Conservation (phyloP, 2,329 filamentous ascomycete genomes). For the Penicillium sp. region DNA sequence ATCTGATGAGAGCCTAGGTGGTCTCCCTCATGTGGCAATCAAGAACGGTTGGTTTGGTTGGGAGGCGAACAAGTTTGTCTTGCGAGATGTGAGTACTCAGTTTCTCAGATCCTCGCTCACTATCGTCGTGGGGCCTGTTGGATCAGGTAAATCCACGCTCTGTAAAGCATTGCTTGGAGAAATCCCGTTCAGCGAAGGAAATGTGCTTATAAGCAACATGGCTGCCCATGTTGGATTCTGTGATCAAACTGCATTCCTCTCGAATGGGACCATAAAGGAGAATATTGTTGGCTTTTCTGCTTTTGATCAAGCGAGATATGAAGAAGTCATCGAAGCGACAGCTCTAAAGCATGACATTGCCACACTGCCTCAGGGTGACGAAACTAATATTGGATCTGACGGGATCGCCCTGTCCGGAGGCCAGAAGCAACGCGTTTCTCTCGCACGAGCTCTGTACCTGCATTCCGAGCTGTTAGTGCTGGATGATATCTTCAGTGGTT, state of each 20-base stretch:
- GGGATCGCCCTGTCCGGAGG: neutral
- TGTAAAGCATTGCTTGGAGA: neutral
- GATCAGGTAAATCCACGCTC: neutral
- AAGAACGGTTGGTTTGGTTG: neutral
- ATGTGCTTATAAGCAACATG: neutral
- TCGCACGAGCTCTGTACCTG: neutral
- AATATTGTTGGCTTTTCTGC: neutral
- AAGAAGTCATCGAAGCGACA: neutral
- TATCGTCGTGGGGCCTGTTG: neutral
- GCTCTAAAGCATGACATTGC: neutral
- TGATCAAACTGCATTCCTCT: neutral
- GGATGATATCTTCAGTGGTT: neutral
- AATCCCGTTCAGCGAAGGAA: neutral
- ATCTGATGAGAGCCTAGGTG: too few relatives aligned
- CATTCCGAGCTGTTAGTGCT: neutral
- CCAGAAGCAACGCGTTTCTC: neutral
- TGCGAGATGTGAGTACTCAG: neutral
- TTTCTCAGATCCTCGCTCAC: neutral
- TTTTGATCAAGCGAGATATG: neutral
- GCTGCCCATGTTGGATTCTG: neutral
- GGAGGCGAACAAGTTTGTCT: neutral
- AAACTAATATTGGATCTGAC: neutral
- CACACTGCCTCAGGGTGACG: neutral
- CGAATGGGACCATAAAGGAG: neutral
- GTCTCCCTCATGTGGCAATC: too few relatives aligned